Percentiles rank a stretch among this genome's conserved stretches.
Evolutionary conservation across 2,329 filamentous ascomycete genomes (phyloP).

Genomic region (Pseudocercospora vitis): DNA sequence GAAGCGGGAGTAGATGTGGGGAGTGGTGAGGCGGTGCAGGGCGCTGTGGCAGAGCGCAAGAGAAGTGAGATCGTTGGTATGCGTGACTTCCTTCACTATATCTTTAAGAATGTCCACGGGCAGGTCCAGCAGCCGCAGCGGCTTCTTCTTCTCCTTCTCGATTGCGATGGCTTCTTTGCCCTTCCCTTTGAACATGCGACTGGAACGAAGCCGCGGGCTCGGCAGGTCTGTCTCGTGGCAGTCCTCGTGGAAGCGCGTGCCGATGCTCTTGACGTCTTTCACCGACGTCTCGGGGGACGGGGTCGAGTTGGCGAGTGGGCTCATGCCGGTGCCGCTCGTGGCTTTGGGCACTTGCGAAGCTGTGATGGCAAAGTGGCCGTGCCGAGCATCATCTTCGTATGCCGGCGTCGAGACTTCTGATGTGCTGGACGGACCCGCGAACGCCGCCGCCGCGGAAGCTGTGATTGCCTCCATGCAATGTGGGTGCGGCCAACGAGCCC

Average conservation of each 20-base stretch:
- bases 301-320: conserved; percentile 17
- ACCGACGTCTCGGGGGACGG: conserved; percentile 20
- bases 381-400: conserved; percentile 32
- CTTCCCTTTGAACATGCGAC: conserved; percentile 52
- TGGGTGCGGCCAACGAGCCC: too few relatives aligned
- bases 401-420: conserved; percentile 24
- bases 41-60: conserved; percentile 76
- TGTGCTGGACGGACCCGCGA: conserved; percentile 21
- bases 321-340: conserved; percentile 18
- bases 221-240: conserved; percentile 33
- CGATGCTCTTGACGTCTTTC: conserved; percentile 33
- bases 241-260: conserved; percentile 36
- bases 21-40: conserved; percentile 71
- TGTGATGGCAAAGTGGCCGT: conserved; percentile 31
- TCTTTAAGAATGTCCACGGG: conserved; percentile 76
- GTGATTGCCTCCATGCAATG: conserved; percentile 5
- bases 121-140: conserved; percentile 69
- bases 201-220: conserved; percentile 36
- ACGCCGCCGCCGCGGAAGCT: conserved; percentile 7
- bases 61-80: conserved; percentile 78
- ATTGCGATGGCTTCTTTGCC: conserved; percentile 42
- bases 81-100: conserved; percentile 77
- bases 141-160: conserved; percentile 49
- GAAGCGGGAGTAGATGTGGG: conserved; percentile 79
- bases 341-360: conserved; percentile 33